Evolutionary conservation across 2,329 filamentous ascomycete species (phyloP), one percentile per base, ranked within the genome.

Genomic region (Colletotrichum sidae): DNA sequence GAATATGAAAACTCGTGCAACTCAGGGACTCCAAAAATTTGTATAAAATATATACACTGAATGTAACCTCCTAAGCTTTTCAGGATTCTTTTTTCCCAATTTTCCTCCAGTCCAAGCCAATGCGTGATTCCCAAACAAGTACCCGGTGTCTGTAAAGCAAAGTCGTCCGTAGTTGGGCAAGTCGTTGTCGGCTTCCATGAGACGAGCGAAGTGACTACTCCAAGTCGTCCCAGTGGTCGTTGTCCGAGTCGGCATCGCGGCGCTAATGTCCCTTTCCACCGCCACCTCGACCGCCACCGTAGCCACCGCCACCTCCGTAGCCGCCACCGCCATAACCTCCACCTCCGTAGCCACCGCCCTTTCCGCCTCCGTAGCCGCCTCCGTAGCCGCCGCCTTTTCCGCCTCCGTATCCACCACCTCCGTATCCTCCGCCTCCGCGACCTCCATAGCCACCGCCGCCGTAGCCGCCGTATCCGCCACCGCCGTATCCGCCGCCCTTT

Each of bases 191-290:
- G 44, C 11, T n/a, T 17, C n/a, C 10, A 10, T 33, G 49, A 33
- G 34, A 10, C 33, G 10, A 35, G 17, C 33, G 39, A 38, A 35
- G 25, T 38, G 41, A 34, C 41, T 37, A 46, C 25, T 55, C 35
- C 12, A 42, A 6, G n/a, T 33, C 15, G n/a, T n/a, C 33, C 6
- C 25, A 25, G 25, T 25, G 25, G 25, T 25, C 25, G 25, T 25
- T 25, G 25, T 25, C 2, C 25, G 33, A 10, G 8, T 55, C 50
- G 45, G 49, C 33, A n/a, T 60, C 42, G 8, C 39, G 38, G 17
- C 34, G 56, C 50, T 45, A 55, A 34, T 44, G 50, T 3, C 49
- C 62, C 35, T 38, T 61, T 39, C 46, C 47, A 10, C 41, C 47
- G 17, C 35, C 57, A 7, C 35, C 57, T 3, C 38, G 17, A 1